A percentile compares a stretch with the other conserved stretches of the same genome.
Conservation (phyloP, 805 yeast genomes). For the Metschnikowia peoriensis region DNA sequence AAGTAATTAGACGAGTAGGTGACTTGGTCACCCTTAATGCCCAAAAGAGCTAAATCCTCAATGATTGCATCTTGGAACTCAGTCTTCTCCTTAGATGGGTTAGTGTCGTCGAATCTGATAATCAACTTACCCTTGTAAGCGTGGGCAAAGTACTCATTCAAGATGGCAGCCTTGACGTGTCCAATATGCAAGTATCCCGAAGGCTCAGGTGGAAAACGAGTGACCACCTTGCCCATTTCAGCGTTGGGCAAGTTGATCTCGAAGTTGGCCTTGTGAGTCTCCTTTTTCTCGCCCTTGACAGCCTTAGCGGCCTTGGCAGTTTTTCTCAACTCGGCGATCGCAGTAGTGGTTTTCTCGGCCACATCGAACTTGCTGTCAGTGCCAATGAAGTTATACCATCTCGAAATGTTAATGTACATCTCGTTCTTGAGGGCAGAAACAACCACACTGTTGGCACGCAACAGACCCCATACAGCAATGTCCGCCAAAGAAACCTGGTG, state of each 20-base stretch:
- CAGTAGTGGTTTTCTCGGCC: constrained; percentile 62
- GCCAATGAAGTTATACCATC: constrained; percentile 86
- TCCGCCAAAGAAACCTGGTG: constrained; percentile 72
- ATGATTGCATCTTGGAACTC: constrained; percentile 94
- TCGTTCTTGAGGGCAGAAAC: constrained; percentile 86
- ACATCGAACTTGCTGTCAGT: constrained; percentile 62
- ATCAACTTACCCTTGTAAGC: constrained; percentile 95
- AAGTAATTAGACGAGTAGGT: constrained; percentile 95
- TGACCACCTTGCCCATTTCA: constrained; percentile 89
- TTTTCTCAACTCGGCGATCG: constrained; percentile 73
- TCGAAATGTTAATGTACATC: constrained; percentile 78
- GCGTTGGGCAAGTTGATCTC: constrained; percentile 94
- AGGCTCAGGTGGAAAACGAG: constrained; percentile 99
- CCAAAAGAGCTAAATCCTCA: constrained; percentile 86
- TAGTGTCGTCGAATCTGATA: constrained; percentile 96
- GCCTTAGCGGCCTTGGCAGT: constrained; percentile 58
- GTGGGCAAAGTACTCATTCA: constrained; percentile 95
- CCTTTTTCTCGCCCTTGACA: constrained; percentile 63
- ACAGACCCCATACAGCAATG: constrained; percentile 87
- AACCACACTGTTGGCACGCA: constrained; percentile 90
- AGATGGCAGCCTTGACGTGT: constrained; percentile 96
- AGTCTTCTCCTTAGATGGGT: constrained; percentile 92
- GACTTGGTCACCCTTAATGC: constrained; percentile 85
- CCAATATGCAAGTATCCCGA: constrained; percentile 99
- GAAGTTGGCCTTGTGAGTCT: constrained; percentile 89